phyloP scores from a whole-genome alignment of 2,329 filamentous ascomycete species.

The Microsporum ferrugineum region DNA sequence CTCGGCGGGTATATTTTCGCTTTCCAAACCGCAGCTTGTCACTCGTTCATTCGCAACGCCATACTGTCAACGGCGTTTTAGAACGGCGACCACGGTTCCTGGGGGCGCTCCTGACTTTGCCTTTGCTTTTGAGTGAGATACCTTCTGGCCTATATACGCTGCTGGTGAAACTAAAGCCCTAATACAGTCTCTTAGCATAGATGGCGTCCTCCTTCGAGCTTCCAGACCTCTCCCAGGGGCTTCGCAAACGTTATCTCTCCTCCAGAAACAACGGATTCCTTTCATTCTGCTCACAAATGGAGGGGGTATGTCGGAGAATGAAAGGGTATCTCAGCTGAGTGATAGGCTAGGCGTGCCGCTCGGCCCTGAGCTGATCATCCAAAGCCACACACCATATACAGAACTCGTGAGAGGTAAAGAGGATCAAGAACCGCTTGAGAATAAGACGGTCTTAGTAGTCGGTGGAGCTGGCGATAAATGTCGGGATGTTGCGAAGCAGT shows the following conservation, averaged over 20 bases:
- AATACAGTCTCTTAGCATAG: slow-evolving; percentile 48
- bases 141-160: neutral
- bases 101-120: slow-evolving; percentile 28
- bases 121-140: slow-evolving; percentile 37
- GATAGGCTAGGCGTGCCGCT: slow-evolving; percentile 53
- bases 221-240: slow-evolving; percentile 70
- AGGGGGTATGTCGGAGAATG: slow-evolving; percentile 69
- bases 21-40: neutral
- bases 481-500: slow-evolving; percentile 60
- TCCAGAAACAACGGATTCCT: slow-evolving; percentile 65
- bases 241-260: slow-evolving; percentile 56
- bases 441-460: slow-evolving; percentile 62
- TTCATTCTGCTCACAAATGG: slow-evolving; percentile 96
- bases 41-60: neutral
- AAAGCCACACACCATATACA: slow-evolving; percentile 83
- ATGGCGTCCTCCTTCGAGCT: slow-evolving; percentile 85
- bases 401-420: slow-evolving; percentile 52
- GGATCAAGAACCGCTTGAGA: slow-evolving; percentile 41
- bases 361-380: slow-evolving; percentile 61
- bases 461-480: slow-evolving; percentile 58
- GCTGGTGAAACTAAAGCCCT: neutral
- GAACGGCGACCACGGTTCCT: neutral
- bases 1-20: neutral
- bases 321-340: slow-evolving; percentile 59
- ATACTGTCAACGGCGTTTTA: slow-evolving; percentile 7